A percentile compares a stretch with the other conserved stretches of the same genome.
Evolutionary conservation across 2,329 filamentous ascomycete species (phyloP).

Genomic region (Aspergillus quadrilineatus): DNA sequence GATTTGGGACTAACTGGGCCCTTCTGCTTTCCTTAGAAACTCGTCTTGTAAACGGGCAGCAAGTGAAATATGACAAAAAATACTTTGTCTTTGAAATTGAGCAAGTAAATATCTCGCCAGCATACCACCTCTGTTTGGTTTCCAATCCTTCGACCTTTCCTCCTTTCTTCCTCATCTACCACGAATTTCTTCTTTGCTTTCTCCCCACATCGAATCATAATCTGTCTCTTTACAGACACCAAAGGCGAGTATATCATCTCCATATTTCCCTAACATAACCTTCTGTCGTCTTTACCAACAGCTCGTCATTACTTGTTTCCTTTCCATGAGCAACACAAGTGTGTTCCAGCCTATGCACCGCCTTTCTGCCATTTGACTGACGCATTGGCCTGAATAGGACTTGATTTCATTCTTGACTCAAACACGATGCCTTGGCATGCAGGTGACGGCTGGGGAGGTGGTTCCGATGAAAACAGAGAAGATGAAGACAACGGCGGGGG

Average conservation of each 20-base stretch:
- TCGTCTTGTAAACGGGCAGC: too few relatives aligned
- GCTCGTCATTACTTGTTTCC: not conserved
- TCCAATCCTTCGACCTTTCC: too few relatives aligned
- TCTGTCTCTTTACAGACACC: too few relatives aligned
- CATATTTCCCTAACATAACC: not conserved
- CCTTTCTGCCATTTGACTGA: not conserved
- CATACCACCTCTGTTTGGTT: too few relatives aligned
- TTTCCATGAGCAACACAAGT: not conserved
- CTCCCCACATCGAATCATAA: too few relatives aligned
- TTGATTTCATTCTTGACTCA: not conserved
- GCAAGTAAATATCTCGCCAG: too few relatives aligned
- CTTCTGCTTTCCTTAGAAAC: too few relatives aligned
- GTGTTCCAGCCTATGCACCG: not conserved
- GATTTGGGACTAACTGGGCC: too few relatives aligned
- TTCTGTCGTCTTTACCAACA: not conserved
- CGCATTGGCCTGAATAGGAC: not conserved
- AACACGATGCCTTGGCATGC: not conserved
- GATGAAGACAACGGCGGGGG: not conserved
- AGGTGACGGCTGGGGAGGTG: not conserved
- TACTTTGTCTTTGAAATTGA: too few relatives aligned
- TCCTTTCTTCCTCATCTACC: too few relatives aligned
- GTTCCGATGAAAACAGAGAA: not conserved
- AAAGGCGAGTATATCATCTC: not conserved
- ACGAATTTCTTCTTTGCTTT: too few relatives aligned
- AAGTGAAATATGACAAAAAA: too few relatives aligned